Evolutionary conservation across 2,329 filamentous ascomycete species (phyloP).

Genomic region (Fusarium nanum): DNA sequence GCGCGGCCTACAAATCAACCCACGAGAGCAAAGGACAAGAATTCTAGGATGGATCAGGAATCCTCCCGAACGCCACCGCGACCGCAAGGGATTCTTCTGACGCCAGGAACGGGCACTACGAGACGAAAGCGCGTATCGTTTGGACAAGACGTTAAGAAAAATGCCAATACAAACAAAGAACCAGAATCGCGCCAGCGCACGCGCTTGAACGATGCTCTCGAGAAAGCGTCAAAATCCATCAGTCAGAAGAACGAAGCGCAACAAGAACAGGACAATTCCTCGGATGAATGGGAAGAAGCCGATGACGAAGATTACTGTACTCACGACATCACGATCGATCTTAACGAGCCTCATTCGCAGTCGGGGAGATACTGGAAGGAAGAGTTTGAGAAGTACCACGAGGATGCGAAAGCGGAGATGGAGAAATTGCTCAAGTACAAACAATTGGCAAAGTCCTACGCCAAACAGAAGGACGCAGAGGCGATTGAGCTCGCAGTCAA

Average conservation of each 20-base stretch:
- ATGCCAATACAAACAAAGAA: conserved; percentile 49
- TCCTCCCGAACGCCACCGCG: conserved; percentile 60
- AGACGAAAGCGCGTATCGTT: conserved; percentile 75
- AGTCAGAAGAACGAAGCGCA: conserved; percentile 13
- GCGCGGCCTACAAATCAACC: conserved; percentile 53
- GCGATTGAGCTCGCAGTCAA: conserved; percentile 73
- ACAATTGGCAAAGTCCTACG: conserved; percentile 81
- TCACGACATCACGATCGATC: conserved; percentile 74
- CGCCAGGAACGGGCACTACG: conserved; percentile 70
- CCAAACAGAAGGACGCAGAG: conserved; percentile 80
- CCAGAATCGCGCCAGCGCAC: conserved; percentile 52
- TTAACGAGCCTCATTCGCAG: conserved; percentile 78
- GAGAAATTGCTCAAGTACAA: conserved; percentile 84
- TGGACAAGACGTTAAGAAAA: conserved; percentile 65
- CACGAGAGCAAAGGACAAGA: conserved; percentile 43
- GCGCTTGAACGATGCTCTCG: conserved; percentile 59
- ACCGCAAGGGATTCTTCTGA: conserved; percentile 70
- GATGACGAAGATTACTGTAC: conserved; percentile 60
- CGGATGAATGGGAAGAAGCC: conserved; percentile 65
- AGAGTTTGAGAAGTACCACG: conserved; percentile 78
- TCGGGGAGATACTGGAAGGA: conserved; percentile 85
- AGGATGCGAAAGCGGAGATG: conserved; percentile 78
- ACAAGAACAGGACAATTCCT: conserved; percentile 37
- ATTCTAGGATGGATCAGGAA: conserved; percentile 42
- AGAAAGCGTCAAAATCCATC: conserved; percentile 47